Percentiles rank a stretch among this genome's conserved stretches.
Conservation (phyloP, 1,284 basidiomycete species). For the Cryptococcus wingfieldii region DNA sequence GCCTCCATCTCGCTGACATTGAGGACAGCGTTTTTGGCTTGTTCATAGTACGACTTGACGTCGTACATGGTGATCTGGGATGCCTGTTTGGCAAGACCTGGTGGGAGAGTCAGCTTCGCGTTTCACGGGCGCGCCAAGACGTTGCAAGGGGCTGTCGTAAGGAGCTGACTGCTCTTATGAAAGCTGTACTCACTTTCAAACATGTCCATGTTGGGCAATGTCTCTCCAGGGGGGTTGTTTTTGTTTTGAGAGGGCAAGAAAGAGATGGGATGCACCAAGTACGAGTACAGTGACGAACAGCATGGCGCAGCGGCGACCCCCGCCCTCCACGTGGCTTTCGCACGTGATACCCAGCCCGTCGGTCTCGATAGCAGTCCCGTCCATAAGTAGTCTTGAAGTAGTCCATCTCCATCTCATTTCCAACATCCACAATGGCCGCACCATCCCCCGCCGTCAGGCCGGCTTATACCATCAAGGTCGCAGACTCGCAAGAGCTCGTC, state of each 20-base stretch:
- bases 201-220: slow-evolving; percentile 25
- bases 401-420: too few relatives aligned
- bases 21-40: slow-evolving; percentile 68
- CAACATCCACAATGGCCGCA: too few relatives aligned
- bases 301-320: too few relatives aligned
- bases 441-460: slow-evolving; percentile 1
- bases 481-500: slow-evolving; percentile 31
- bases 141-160: background rate
- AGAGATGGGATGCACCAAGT: too few relatives aligned
- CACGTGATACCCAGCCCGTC: too few relatives aligned
- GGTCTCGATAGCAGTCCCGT: too few relatives aligned
- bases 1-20: slow-evolving; percentile 97
- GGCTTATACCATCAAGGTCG: slow-evolving; percentile 26
- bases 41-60: slow-evolving; percentile 87
- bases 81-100: slow-evolving; percentile 49
- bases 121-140: background rate
- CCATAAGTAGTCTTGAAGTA: too few relatives aligned
- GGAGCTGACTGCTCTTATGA: slow-evolving; percentile 1
- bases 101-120: background rate
- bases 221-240: background rate
- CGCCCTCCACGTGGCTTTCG: too few relatives aligned
- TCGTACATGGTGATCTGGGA: slow-evolving; percentile 66
- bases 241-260: too few relatives aligned
- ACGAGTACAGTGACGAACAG: too few relatives aligned
- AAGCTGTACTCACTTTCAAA: slow-evolving; percentile 28